Evolutionary conservation across 306 rosid genomes (phyloP).

Genomic region (Astragalus glycyphyllos): DNA sequence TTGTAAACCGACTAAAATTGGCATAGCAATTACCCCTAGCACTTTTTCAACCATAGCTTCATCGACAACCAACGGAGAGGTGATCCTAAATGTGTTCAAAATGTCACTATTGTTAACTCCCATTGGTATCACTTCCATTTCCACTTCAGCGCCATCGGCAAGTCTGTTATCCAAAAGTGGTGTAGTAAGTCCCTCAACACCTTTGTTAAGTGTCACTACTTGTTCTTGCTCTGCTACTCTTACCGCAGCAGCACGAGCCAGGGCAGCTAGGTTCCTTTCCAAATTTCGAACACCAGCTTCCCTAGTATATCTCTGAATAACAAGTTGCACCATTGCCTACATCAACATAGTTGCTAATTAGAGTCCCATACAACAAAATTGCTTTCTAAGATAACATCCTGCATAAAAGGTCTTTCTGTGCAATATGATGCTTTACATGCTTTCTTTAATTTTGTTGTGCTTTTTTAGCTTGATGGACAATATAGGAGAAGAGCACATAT

Average conservation of each 20-base stretch:
- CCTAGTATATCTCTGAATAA: conserved; percentile 92
- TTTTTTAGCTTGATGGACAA: conserved; percentile 23
- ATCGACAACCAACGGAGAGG: conserved; percentile 78
- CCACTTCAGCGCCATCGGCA: conserved; percentile 87
- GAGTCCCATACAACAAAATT: conserved; percentile 34
- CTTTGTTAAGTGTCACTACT: conserved; percentile 68
- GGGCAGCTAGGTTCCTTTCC: conserved; percentile 87
- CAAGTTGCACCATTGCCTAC: conserved; percentile 83
- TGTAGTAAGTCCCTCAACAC: conserved; percentile 70
- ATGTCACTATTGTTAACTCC: conserved; percentile 78
- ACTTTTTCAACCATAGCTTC: conserved; percentile 95
- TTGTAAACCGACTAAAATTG: conserved; percentile 23
- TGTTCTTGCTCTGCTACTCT: conserved; percentile 90
- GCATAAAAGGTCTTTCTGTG: conserved; percentile 22
- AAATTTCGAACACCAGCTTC: conserved; percentile 98
- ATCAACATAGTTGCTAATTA: conserved; percentile 45
- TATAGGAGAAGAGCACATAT: conserved; percentile 23
- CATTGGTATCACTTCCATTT: conserved; percentile 97
- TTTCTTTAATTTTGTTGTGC: not conserved
- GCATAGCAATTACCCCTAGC: conserved; percentile 79
- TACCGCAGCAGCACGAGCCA: conserved; percentile 99
- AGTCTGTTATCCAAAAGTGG: conserved; percentile 89
- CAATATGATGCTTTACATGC: conserved; percentile 1
- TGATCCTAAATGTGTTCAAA: conserved; percentile 66
- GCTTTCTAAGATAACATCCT: conserved; percentile 13